Conservation (phyloP, 108 stramenopile genomes). For the Pseudonitzschia multistriata region DNA sequence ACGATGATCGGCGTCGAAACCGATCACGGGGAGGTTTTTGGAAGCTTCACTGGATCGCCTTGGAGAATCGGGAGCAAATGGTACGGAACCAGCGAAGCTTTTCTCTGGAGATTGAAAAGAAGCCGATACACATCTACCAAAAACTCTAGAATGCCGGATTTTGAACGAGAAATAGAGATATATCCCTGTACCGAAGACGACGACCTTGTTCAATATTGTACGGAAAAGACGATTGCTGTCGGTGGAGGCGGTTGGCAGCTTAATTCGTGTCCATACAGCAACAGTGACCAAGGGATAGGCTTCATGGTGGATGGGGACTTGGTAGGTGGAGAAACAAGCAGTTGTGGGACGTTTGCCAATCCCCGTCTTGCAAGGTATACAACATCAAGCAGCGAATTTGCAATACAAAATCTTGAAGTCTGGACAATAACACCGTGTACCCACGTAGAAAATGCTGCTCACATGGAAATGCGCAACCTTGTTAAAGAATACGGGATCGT, state of each 20-base stretch:
- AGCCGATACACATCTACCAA: slow-evolving; percentile 21
- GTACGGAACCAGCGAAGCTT: slow-evolving; percentile 63
- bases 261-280: slow-evolving; percentile 20
- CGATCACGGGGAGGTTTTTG: slow-evolving; percentile 75
- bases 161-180: slow-evolving; percentile 67
- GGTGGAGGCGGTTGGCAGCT: slow-evolving; percentile 35
- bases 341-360: slow-evolving; percentile 67
- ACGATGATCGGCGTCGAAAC: slow-evolving; percentile 78
- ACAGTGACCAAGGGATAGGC: slow-evolving; percentile 53
- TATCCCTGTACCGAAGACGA: slow-evolving; percentile 68
- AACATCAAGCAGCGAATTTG: slow-evolving; percentile 37
- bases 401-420: slow-evolving; percentile 60
- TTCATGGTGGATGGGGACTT: slow-evolving; percentile 52
- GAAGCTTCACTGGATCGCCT: slow-evolving; percentile 66
- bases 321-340: slow-evolving; percentile 50
- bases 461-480: slow-evolving; percentile 26
- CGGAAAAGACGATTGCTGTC: slow-evolving; percentile 45
- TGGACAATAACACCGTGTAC: slow-evolving; percentile 63
- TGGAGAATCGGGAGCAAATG: slow-evolving; percentile 53
- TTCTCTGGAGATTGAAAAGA: slow-evolving; percentile 64
- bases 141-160: slow-evolving; percentile 28
- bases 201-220: slow-evolving; percentile 61
- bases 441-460: slow-evolving; percentile 43
- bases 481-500: background rate
- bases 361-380: slow-evolving; percentile 38